Evolutionary conservation across 306 rosid species (phyloP).

Genomic region (Vigna trinervia): DNA sequence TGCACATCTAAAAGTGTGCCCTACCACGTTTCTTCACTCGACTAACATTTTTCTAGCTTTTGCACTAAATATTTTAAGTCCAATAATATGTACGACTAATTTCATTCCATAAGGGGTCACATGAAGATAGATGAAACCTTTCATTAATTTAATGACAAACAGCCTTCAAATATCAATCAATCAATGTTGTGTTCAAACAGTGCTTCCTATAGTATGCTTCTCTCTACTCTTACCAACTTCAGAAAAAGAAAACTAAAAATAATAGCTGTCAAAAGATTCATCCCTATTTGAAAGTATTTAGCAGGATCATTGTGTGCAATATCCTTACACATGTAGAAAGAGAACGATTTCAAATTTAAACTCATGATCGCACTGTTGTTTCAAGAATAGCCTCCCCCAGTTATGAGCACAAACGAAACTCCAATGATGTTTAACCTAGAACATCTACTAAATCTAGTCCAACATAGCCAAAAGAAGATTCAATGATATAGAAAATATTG

Average conservation of each 20-base stretch:
- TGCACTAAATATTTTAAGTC: neutral
- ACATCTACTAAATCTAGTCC: slow-evolving; percentile 5
- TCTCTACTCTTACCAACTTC: neutral
- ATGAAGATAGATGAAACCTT: neutral
- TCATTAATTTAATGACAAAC: neutral
- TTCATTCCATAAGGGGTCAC: slow-evolving; percentile 15
- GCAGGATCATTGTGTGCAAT: too few species aligned
- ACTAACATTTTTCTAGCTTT: slow-evolving; percentile 1
- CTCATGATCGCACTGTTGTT: too few species aligned
- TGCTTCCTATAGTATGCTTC: neutral
- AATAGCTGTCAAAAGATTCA: too few species aligned
- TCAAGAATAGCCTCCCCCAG: too few species aligned
- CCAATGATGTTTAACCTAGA: slow-evolving; percentile 11
- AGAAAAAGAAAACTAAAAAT: too few species aligned
- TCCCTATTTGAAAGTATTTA: too few species aligned
- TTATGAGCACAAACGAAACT: slow-evolving; percentile 11
- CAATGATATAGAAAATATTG: neutral
- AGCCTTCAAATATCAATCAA: neutral
- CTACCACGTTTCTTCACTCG: neutral
- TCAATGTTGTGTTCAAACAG: too few species aligned
- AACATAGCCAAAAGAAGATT: slow-evolving; percentile 11
- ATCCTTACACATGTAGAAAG: too few species aligned
- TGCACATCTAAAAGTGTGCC: slow-evolving; percentile 4
- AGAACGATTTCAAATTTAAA: too few species aligned
- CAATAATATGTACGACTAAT: slow-evolving; percentile 8